Conservation (phyloP, 805 yeast species). For the Yamadazyma nakazawae region DNA sequence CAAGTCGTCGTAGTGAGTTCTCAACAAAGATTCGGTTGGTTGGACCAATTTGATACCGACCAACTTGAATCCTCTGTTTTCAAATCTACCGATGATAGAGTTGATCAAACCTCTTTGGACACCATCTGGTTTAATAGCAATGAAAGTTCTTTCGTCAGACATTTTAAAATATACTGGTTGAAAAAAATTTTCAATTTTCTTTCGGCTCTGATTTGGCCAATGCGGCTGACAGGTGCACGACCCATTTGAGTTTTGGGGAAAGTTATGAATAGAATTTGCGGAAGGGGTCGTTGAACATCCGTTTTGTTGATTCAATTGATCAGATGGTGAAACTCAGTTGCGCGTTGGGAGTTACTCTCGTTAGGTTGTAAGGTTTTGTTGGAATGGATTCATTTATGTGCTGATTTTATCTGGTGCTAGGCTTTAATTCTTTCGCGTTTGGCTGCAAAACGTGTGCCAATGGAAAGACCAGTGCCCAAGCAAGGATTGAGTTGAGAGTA, state of each 20-base stretch:
- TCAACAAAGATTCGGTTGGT: conserved; percentile 83
- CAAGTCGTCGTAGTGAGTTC: conserved; percentile 94
- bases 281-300: too few species aligned
- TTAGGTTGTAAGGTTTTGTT: too few species aligned
- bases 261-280: too few species aligned
- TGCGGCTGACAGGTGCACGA: not conserved
- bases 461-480: not conserved
- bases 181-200: conserved; percentile 4
- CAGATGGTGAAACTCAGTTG: too few species aligned
- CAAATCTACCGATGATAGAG: conserved; percentile 88
- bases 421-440: not conserved
- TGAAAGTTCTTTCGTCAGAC: conserved; percentile 84
- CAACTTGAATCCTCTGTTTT: conserved; percentile 95
- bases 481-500: too few species aligned
- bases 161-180: conserved; percentile 19
- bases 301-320: too few species aligned
- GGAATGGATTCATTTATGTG: too few species aligned
- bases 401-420: too few species aligned
- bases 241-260: not conserved
- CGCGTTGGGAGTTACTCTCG: too few species aligned
- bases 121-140: conserved; percentile 98
- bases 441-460: not conserved
- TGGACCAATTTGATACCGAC: conserved; percentile 90
- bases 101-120: conserved; percentile 98
- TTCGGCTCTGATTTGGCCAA: not conserved